phyloP scores from a whole-genome alignment of 805 yeast genomes.

The Metschnikowia chrysomelidarum region DNA sequence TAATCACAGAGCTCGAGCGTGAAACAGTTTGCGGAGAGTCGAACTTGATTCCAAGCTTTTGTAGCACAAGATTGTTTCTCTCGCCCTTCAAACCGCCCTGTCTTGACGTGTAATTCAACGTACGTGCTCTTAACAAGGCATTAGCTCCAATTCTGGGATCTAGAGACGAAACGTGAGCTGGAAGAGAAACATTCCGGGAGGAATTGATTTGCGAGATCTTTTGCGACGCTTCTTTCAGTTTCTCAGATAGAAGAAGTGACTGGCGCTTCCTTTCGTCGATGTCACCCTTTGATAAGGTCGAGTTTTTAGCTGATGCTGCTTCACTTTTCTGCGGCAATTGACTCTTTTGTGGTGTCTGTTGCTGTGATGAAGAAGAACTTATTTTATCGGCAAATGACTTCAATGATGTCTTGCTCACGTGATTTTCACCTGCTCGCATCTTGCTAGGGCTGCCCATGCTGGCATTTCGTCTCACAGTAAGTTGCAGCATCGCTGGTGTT shows the following conservation, averaged over 20 bases:
- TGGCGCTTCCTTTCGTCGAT: slow-evolving; percentile 23
- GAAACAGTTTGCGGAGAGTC: slow-evolving; percentile 17
- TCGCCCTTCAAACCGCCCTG: slow-evolving; percentile 16
- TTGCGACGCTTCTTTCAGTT: slow-evolving; percentile 31
- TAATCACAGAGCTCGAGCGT: slow-evolving; percentile 22
- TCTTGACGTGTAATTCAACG: slow-evolving; percentile 30
- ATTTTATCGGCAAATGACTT: slow-evolving; percentile 7
- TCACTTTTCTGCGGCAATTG: slow-evolving; percentile 21
- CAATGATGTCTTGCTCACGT: slow-evolving; percentile 15
- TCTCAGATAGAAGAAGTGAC: slow-evolving; percentile 23
- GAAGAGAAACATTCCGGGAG: slow-evolving; percentile 14
- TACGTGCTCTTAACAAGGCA: slow-evolving; percentile 36
- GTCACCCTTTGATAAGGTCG: slow-evolving; percentile 2
- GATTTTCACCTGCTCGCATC: slow-evolving; percentile 11
- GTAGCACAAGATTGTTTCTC: slow-evolving; percentile 33
- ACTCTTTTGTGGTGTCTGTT: too few species aligned
- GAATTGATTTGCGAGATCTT: slow-evolving; percentile 19
- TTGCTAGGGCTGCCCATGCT: slow-evolving; percentile 14
- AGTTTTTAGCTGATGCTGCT: slow-evolving; percentile 1
- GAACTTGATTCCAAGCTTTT: slow-evolving; percentile 37
- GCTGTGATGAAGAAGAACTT: slow-evolving; percentile 1
- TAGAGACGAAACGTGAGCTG: slow-evolving; percentile 24
- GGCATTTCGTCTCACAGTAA: too few species aligned
- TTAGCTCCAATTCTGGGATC: slow-evolving; percentile 35
- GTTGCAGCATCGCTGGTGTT: slow-evolving; percentile 5